Evolutionary conservation across 441 rosid genomes (phyloP).

Genomic region (Euphorbia schlechtendalii): DNA sequence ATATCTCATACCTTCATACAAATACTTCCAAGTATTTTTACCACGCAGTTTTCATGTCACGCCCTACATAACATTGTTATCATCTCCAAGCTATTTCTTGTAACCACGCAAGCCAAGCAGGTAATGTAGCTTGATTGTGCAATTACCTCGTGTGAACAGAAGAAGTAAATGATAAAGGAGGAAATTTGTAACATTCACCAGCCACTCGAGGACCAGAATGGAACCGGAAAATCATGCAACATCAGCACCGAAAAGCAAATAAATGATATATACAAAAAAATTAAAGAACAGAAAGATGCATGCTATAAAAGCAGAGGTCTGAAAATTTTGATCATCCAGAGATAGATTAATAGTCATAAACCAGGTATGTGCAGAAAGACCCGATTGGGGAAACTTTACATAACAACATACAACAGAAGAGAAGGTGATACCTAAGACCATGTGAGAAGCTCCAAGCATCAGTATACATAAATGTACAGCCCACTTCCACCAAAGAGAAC

Average conservation of each 20-base stretch:
- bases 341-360: conserved; percentile 27
- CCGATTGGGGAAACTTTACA: conserved; percentile 42
- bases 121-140: too few relatives aligned
- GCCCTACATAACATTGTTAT: too few relatives aligned
- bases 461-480: conserved; percentile 52
- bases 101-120: background rate
- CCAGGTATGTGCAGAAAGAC: conserved; percentile 39
- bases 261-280: conserved; percentile 19
- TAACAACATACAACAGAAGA: conserved; percentile 34
- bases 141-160: too few relatives aligned
- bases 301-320: conserved; percentile 24
- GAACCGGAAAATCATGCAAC: background rate
- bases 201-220: background rate
- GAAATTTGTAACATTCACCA: background rate
- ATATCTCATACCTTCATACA: background rate
- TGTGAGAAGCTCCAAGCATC: conserved; percentile 34
- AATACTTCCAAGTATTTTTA: background rate
- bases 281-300: conserved; percentile 17
- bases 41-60: too few relatives aligned
- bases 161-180: background rate
- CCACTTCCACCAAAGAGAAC: conserved; percentile 29
- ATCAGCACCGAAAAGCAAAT: too few relatives aligned
- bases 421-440: too few relatives aligned
- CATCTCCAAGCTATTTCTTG: background rate
- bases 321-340: conserved; percentile 25